These are phyloP conservation scores for Solanum piurae DNA, from an alignment of 257 asterid genomes.

Conservation along the genomic window DNA sequence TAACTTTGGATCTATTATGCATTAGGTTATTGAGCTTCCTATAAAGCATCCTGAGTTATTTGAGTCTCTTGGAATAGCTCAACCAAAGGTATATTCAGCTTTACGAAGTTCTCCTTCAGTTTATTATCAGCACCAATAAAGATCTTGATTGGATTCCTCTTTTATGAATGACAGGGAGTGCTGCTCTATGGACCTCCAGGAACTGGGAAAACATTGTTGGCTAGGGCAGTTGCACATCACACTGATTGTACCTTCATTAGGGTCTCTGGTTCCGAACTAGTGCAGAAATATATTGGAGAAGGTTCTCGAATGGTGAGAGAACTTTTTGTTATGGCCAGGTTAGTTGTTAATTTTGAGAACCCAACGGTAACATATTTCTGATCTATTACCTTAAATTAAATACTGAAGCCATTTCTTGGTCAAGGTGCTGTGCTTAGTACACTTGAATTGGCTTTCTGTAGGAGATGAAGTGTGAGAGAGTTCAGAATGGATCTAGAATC, in stretches of 20 bases:
- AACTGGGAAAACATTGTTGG: slow-evolving; percentile 66
- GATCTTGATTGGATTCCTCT: neutral
- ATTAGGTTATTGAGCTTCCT: slow-evolving; percentile 65
- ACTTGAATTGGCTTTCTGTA: neutral
- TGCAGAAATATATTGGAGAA: slow-evolving; percentile 73
- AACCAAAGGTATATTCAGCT: slow-evolving; percentile 53
- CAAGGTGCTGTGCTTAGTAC: neutral
- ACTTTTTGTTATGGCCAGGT: slow-evolving; percentile 97
- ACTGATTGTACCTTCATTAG: slow-evolving; percentile 68
- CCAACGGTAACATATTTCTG: neutral
- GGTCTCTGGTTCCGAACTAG: slow-evolving; percentile 65
- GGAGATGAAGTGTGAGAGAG: neutral
- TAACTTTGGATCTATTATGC: neutral
- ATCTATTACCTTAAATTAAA: neutral
- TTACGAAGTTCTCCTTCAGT: neutral
- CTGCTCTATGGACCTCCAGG: slow-evolving; percentile 76
- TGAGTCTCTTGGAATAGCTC: slow-evolving; percentile 77
- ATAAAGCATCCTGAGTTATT: slow-evolving; percentile 67
- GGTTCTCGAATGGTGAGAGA: slow-evolving; percentile 96
- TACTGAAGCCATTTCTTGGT: neutral
- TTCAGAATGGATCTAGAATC: neutral
- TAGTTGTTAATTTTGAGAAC: slow-evolving; percentile 1
- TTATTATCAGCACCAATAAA: neutral
- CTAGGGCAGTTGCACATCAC: slow-evolving; percentile 73
- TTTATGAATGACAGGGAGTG: slow-evolving; percentile 35